Base-by-base conservation (phyloP, 164 flowering plant genomes). In the Brasenia schreberi region DNA sequence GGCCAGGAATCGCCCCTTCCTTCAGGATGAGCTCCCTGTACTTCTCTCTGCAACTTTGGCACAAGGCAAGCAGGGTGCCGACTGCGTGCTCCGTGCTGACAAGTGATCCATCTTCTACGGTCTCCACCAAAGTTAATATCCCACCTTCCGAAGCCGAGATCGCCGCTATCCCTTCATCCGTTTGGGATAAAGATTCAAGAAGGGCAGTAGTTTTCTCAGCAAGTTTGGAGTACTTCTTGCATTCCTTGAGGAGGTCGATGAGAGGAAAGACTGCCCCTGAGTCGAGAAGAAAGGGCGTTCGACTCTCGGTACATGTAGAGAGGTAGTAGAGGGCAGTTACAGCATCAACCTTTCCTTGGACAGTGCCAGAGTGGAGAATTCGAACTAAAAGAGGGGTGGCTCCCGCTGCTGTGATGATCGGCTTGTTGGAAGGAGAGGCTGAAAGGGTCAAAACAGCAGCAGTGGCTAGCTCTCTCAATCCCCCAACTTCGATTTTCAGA, bases 1-100 rank as follows among this genome's bases (percentile, higher is more conserved):
- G 89, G 18, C 96, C 96, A 18, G 96, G 96, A 68, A 89, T 84
- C 23, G 89, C 88, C 49, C 93, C 93, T 80, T 87, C 96, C 17
- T 78, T 81, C 5, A 89, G 87, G 61, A 87, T 89, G 68, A 86
- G 91, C 65, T 83, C 79, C 67, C 89, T 69, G 64, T 85, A 86
- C 69, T 83, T 83, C 56, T 70, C 76, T 59, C 88, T 68, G 76
- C 79, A 77, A 78, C 93, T 86, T 73, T 71, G 76, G 76, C 96
- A 87, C 65, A 89, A 59, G 7, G 85, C 65, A 12, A 89, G 82
- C 18, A 89, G 74, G 61, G 77, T 79, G 65, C 89, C 91, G 66
- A 86, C 91, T 6, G 93, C 93, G 64, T 89, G 87, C 63, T 82
- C 85, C 16, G 81, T 80, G 82, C 96, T 89, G 52, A 73, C 59